phyloP scores from a whole-genome alignment of 208 protist genomes.

The Phytomonas serpens region DNA sequence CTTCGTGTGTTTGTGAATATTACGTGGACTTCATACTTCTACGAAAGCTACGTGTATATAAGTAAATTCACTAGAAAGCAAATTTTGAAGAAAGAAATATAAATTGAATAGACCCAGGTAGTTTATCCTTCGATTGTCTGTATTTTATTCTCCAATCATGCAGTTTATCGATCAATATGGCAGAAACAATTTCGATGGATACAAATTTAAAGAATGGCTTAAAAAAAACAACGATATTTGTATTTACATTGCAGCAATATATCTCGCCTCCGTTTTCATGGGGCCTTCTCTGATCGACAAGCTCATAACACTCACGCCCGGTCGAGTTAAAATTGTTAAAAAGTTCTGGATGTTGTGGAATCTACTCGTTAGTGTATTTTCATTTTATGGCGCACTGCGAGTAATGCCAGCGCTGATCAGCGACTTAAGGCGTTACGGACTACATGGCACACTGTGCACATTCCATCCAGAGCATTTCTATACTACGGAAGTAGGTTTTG shows the following conservation, averaged over 20 bases:
- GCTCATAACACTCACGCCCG: conserved; percentile 17
- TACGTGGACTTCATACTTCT: background rate
- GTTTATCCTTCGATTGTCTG: background rate
- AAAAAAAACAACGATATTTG: conserved; percentile 44
- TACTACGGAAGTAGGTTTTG: conserved; percentile 51
- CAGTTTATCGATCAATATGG: conserved; percentile 47
- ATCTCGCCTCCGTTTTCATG: conserved; percentile 44
- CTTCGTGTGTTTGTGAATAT: background rate
- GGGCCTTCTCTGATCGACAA: conserved; percentile 24
- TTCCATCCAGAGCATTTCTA: conserved; percentile 52
- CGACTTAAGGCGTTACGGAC: conserved; percentile 35
- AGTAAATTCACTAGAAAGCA: background rate
- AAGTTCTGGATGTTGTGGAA: conserved; percentile 79
- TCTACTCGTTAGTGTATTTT: conserved; percentile 74
- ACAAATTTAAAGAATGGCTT: conserved; percentile 46
- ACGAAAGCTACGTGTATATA: background rate
- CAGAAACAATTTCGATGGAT: conserved; percentile 45
- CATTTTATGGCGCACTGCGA: conserved; percentile 61
- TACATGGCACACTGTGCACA: conserved; percentile 56
- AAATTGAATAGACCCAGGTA: background rate
- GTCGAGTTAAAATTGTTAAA: background rate
- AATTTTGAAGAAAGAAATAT: background rate
- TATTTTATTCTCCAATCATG: conserved; percentile 14
- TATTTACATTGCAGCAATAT: conserved; percentile 38
- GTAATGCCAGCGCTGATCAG: conserved; percentile 33